Evolutionary conservation across 1,139 yeast species (phyloP).

Genomic region (Candida pseudoviswanathii): DNA sequence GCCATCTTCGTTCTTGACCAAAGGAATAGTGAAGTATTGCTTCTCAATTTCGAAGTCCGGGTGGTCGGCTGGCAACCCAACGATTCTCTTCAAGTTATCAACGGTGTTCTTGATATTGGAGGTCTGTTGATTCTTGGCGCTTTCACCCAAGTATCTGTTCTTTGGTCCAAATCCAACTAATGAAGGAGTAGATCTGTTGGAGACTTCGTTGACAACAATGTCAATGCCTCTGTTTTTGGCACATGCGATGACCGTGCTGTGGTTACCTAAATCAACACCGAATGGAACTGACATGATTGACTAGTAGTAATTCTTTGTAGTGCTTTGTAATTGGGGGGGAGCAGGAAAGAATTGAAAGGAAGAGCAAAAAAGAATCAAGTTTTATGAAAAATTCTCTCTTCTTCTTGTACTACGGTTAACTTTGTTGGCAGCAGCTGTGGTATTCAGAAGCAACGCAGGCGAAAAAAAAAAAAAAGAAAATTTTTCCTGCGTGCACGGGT

Average conservation of each 20-base stretch:
- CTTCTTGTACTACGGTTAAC: too few relatives aligned
- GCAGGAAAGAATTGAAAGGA: not conserved
- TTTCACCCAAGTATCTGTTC: slow-evolving; percentile 91
- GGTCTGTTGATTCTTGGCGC: slow-evolving; percentile 94
- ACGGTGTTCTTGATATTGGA: slow-evolving; percentile 96
- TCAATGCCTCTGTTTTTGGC: slow-evolving; percentile 99
- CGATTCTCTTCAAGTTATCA: slow-evolving; percentile 87
- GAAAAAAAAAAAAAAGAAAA: not conserved
- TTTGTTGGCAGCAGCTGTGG: not conserved
- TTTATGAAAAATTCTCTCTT: slow-evolving; percentile 3
- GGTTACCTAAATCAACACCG: slow-evolving; percentile 98
- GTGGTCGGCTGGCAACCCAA: slow-evolving; percentile 76
- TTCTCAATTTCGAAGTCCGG: slow-evolving; percentile 79
- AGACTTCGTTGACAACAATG: slow-evolving; percentile 96
- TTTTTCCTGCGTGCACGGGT: not conserved
- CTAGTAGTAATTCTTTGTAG: not conserved
- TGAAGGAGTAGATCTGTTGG: slow-evolving; percentile 95
- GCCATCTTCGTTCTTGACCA: slow-evolving; percentile 69
- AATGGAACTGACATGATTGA: slow-evolving; percentile 70
- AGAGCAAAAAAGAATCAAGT: slow-evolving; percentile 1
- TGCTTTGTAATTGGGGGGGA: not conserved
- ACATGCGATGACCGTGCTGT: slow-evolving; percentile 91
- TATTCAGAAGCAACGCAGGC: not conserved
- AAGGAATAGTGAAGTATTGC: slow-evolving; percentile 68
- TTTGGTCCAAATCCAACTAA: slow-evolving; percentile 90